A percentile compares a stretch with the other conserved stretches of the same genome.
These are phyloP conservation scores for Serendipita indica DNA, from an alignment of 768 basidiomycete genomes.

Conservation along the genomic window DNA sequence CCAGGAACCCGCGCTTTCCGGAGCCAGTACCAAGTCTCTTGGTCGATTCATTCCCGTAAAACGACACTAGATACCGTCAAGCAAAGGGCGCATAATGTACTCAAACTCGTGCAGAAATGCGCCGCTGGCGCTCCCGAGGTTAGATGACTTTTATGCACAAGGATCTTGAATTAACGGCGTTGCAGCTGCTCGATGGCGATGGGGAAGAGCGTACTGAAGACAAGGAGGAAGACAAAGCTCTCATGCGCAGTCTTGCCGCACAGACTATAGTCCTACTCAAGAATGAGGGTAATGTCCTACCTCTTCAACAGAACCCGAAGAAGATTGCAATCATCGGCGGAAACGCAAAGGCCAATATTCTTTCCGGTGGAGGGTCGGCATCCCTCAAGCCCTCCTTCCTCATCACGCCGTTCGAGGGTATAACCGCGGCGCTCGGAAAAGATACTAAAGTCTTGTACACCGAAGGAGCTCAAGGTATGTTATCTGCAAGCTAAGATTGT, in stretches of 20 bases:
- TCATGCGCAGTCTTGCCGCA: constrained; percentile 27
- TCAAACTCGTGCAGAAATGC: constrained; percentile 19
- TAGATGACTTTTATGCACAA: constrained; percentile 30
- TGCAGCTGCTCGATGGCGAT: constrained; percentile 42
- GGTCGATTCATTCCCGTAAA: constrained; percentile 21
- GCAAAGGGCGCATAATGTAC: constrained; percentile 30
- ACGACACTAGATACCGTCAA: constrained; percentile 27
- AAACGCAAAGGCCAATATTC: constrained; percentile 21
- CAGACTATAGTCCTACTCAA: constrained; percentile 34
- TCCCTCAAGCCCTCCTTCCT: constrained; percentile 32
- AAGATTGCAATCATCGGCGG: constrained; percentile 20
- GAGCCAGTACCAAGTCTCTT: constrained; percentile 10
- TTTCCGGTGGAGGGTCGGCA: constrained; percentile 25
- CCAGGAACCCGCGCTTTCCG: constrained; percentile 26
- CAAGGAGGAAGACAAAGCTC: constrained; percentile 27
- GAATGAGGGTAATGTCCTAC: constrained; percentile 26
- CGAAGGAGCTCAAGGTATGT: constrained; percentile 51
- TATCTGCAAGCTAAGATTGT: neutral
- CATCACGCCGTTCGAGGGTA: constrained; percentile 61
- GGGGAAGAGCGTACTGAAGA: constrained; percentile 29
- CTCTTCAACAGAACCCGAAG: constrained; percentile 17
- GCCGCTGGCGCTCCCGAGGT: neutral
- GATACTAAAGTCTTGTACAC: constrained; percentile 45
- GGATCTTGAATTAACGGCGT: constrained; percentile 32
- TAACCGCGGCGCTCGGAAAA: constrained; percentile 38